phyloP scores from a whole-genome alignment of 2,329 filamentous ascomycete genomes.

The Fusarium sp. region DNA sequence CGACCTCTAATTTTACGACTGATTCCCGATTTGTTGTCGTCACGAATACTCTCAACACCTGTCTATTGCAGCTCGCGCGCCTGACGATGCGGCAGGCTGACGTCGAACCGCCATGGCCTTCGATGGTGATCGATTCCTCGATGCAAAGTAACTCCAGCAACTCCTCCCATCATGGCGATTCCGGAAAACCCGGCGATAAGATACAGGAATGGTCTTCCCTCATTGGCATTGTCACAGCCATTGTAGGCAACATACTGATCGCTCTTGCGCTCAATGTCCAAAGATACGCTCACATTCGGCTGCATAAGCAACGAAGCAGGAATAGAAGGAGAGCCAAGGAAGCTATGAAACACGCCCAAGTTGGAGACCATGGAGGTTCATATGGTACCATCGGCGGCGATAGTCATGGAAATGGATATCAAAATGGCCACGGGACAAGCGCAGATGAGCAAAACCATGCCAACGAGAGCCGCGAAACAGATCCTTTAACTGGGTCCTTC shows the following conservation, averaged over 20 bases:
- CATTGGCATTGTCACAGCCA: conserved; percentile 93
- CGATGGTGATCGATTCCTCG: conserved; percentile 35
- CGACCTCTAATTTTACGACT: conserved; percentile 16
- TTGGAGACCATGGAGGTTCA: conserved; percentile 44
- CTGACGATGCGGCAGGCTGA: conserved; percentile 45
- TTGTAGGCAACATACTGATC: conserved; percentile 92
- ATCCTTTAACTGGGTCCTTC: conserved; percentile 65
- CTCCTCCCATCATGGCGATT: conserved; percentile 31
- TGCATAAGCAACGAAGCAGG: conserved; percentile 76
- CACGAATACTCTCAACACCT: conserved; percentile 29
- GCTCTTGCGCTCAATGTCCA: conserved; percentile 97
- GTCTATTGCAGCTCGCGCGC: conserved; percentile 32
- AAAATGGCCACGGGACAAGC: conserved; percentile 28
- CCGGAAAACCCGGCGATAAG: conserved; percentile 57
- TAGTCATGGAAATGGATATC: conserved; percentile 38
- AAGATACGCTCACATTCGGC: conserved; percentile 89
- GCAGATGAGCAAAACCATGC: conserved; percentile 50
- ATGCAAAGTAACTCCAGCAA: conserved; percentile 24
- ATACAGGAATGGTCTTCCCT: conserved; percentile 86
- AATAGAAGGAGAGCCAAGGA: conserved; percentile 66
- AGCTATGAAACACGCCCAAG: conserved; percentile 61
- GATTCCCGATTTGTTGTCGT: conserved; percentile 1
- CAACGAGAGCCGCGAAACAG: conserved; percentile 57
- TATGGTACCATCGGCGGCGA: conserved; percentile 52
- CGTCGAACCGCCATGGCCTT: conserved; percentile 42